Conservation (phyloP, 2,329 filamentous ascomycete genomes). For the Botrytis elliptica region DNA sequence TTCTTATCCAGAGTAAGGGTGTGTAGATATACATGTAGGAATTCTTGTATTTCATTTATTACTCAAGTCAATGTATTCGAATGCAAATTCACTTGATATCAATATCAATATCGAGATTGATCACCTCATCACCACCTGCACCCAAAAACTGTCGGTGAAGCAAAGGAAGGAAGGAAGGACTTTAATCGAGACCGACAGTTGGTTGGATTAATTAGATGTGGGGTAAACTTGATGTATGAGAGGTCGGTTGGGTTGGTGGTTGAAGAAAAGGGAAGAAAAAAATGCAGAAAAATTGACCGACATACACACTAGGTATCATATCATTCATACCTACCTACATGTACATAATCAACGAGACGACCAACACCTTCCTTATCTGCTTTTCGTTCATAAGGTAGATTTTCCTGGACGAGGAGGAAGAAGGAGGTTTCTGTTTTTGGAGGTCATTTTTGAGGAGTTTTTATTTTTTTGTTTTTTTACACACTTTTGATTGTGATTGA, state of each 20-base stretch:
- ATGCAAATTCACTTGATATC: background rate
- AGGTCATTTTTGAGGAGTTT: background rate
- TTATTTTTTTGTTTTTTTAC: no score
- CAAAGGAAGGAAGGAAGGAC: background rate
- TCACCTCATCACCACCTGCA: background rate
- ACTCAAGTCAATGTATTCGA: no score
- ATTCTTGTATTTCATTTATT: background rate
- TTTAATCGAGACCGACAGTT: background rate
- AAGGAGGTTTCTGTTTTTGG: background rate
- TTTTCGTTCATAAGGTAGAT: background rate
- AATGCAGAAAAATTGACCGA: background rate
- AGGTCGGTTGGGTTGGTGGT: background rate
- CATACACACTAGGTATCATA: no score
- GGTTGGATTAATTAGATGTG: background rate
- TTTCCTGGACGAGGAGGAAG: background rate
- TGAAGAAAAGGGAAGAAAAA: background rate
- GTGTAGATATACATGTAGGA: no score
- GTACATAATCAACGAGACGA: background rate
- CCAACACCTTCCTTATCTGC: background rate
- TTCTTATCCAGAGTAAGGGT: no score
- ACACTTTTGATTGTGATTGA: background rate
- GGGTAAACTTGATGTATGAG: background rate
- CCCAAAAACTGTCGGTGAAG: background rate
- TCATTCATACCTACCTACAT: background rate
- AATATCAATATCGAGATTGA: background rate